Conservation (phyloP, 192 early-diverging fungal genomes). For the Pilobolus umbonatus region DNA sequence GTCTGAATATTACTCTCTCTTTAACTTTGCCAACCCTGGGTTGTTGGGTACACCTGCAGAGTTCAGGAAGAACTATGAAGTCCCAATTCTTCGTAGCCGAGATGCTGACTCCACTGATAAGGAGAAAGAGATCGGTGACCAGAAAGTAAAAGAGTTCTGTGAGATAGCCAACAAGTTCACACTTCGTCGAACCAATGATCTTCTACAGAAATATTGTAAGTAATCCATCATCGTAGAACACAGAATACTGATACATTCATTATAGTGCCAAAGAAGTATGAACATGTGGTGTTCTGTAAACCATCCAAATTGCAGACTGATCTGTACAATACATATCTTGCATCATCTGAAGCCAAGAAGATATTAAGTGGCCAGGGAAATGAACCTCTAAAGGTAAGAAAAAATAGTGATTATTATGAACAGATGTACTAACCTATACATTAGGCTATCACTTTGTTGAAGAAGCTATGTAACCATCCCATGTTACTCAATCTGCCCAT, state of each 20-base stretch:
- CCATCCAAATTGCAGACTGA: conserved; percentile 70
- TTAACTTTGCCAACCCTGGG: conserved; percentile 94
- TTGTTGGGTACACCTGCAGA: conserved; percentile 82
- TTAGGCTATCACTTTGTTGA: conserved; percentile 89
- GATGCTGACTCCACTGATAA: conserved; percentile 84
- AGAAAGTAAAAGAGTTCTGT: conserved; percentile 80
- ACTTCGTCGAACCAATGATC: conserved; percentile 93
- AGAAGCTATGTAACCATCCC: conserved; percentile 98
- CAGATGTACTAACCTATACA: no score
- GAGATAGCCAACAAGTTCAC: conserved; percentile 91
- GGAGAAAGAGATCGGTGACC: conserved; percentile 74
- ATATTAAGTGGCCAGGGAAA: conserved; percentile 68
- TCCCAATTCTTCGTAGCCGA: conserved; percentile 87
- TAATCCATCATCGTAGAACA: no score
- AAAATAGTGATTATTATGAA: no score
- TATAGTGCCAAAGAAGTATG: conserved; percentile 96
- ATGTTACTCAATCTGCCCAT: conserved; percentile 69
- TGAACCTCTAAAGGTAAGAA: conserved; percentile 78
- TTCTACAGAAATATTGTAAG: conserved; percentile 96
- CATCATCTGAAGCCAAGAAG: conserved; percentile 65
- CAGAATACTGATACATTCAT: no score
- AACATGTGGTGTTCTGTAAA: conserved; percentile 96
- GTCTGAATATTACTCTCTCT: conserved; percentile 88
- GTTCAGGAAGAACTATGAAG: conserved; percentile 90
- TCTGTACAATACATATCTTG: conserved; percentile 78